A percentile compares a stretch with the other conserved stretches of the same genome.
These are phyloP conservation scores for Diaporthe sp. DNA, from an alignment of 2,329 filamentous ascomycete genomes.

Conservation along the genomic window DNA sequence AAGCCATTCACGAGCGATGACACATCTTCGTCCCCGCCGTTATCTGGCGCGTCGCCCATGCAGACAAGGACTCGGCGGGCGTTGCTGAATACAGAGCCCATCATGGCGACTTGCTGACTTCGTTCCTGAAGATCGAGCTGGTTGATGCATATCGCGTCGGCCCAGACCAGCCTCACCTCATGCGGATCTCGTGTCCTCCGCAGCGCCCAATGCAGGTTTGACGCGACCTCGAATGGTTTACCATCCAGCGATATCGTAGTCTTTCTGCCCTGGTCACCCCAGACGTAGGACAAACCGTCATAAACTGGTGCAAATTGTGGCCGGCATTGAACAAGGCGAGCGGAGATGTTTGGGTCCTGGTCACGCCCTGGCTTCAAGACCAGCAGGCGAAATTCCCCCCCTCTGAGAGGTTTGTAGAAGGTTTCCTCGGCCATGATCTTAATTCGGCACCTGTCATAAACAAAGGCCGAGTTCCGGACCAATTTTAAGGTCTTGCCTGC, in stretches of 20 bases:
- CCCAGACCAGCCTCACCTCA: conserved; percentile 1
- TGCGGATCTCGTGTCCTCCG: neutral
- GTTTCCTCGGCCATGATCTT: neutral
- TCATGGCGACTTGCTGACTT: conserved; percentile 35
- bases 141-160: conserved; percentile 32
- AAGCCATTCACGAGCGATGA: conserved; percentile 14
- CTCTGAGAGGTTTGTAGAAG: neutral
- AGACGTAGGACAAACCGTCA: conserved; percentile 10
- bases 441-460: neutral
- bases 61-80: conserved; percentile 1
- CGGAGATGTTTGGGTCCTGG: neutral
- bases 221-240: neutral
- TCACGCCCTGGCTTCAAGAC: neutral
- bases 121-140: conserved; percentile 31
- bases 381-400: neutral
- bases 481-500: no score
- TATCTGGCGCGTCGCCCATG: neutral
- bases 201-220: neutral
- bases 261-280: neutral
- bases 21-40: neutral
- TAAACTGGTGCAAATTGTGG: neutral
- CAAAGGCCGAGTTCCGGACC: no score
- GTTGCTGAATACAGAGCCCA: conserved; percentile 31
- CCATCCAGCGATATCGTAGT: neutral
- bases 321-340: neutral